Evolutionary conservation across 169 alveolate genomes (phyloP).

Genomic region (Plasmodium gaboni): DNA sequence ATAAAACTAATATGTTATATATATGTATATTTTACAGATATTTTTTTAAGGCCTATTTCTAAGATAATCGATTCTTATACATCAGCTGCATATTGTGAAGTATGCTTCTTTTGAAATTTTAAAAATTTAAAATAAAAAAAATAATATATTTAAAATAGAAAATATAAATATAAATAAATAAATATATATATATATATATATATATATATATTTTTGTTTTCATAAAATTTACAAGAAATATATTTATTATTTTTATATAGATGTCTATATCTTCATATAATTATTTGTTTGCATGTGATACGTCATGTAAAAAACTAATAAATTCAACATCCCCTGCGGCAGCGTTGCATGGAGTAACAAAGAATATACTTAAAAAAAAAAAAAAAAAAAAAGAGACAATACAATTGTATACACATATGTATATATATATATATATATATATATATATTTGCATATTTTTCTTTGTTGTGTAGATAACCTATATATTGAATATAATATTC

Average conservation of each 20-base stretch:
- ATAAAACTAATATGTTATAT: not conserved
- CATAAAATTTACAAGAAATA: no score
- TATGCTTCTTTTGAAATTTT: not conserved
- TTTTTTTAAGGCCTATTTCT: conserved; percentile 50
- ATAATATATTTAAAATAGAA: not conserved
- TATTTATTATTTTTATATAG: conserved; percentile 6
- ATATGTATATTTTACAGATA: conserved; percentile 1
- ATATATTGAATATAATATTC: conserved; percentile 49
- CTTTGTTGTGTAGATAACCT: conserved; percentile 37
- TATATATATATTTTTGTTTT: no score
- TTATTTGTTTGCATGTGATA: conserved; percentile 18
- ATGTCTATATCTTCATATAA: conserved; percentile 63
- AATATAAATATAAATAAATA: no score
- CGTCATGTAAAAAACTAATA: conserved; percentile 49
- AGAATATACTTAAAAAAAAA: not conserved
- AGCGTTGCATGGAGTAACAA: conserved; percentile 57
- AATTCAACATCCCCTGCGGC: conserved; percentile 74
- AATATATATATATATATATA: no score
- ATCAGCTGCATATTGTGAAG: conserved; percentile 62
- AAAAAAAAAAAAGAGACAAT: not conserved
- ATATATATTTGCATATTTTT: not conserved
- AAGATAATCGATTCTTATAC: conserved; percentile 35
- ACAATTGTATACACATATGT: not conserved
- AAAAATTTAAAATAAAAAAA: not conserved
- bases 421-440: not conserved